Conservation (phyloP, 306 rosid species). For the Quercus mongolica region DNA sequence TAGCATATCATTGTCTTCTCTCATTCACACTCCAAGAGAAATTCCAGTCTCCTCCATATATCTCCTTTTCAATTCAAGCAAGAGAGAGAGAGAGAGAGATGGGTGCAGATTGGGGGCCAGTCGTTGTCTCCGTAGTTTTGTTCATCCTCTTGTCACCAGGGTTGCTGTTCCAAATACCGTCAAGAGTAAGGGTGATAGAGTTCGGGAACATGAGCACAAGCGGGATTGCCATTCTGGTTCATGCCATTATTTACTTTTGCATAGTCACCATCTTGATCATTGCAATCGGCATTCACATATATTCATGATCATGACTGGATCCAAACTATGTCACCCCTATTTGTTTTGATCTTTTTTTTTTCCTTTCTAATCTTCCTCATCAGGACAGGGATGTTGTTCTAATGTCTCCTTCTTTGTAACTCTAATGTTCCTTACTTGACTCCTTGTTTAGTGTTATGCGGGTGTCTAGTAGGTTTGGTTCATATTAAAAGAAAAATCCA, state of each 20-base stretch:
- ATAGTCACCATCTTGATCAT: constrained; percentile 71
- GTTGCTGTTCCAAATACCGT: constrained; percentile 79
- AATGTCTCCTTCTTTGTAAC: neutral
- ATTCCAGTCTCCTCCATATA: neutral
- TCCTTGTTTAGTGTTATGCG: neutral
- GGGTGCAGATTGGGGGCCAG: constrained; percentile 94
- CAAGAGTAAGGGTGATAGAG: constrained; percentile 73
- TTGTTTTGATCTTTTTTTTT: neutral
- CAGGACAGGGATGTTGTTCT: neutral
- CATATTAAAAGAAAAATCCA: neutral
- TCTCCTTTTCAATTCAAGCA: neutral
- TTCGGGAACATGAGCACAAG: constrained; percentile 96
- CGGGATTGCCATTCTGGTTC: constrained; percentile 89
- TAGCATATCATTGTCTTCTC: constrained; percentile 7
- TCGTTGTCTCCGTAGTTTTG: constrained; percentile 67
- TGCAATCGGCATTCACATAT: constrained; percentile 84
- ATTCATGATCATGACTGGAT: constrained; percentile 36
- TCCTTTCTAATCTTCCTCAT: neutral
- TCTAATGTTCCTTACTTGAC: neutral
- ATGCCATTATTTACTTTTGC: constrained; percentile 81
- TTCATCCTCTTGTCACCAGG: constrained; percentile 92
- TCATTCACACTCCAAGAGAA: constrained; percentile 1
- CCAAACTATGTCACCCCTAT: neutral
- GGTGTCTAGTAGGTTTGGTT: neutral
- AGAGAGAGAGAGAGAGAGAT: constrained; percentile 21